Base-by-base conservation (phyloP, 257 asterid genomes). In the Scutellaria baicalensis region DNA sequence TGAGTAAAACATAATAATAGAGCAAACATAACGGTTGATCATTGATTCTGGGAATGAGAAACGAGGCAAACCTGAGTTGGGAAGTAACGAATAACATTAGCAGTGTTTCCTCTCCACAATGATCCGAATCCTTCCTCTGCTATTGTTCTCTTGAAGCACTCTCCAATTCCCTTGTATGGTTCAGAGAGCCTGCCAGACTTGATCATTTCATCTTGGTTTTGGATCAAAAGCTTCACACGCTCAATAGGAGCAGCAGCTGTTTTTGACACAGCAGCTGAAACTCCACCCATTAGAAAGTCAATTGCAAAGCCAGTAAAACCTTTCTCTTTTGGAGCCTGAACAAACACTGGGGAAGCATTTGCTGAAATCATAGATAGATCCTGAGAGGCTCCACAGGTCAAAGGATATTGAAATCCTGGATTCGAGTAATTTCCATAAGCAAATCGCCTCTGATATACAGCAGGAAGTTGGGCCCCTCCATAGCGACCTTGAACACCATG, bases 241-340 rank as follows among this genome's bases (percentile, higher is more conserved):
- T 91, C 97, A 16, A 91, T 87, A 8, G 97, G 97, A 8, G 97
- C 97, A 45, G 96, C 97, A 58, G 95, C 95, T 27, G 97, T 91
- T 60, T 91, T 91, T 0, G 97, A 91, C 60, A 91, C 96, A 64
- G 97, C 97, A 59, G 96, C 97, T 21, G 97, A 91, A 65, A 91
- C 97, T 57, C 96, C 97, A 51, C 97, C 97, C 97, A 91, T 91
- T 49, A 91, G 88, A 64, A 91, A 91, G 64, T 91, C 97, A 42
- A 85, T 87, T 5, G 95, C 97, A 73, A 91, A 91, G 47, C 91
- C 75, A 17, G 84, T 74, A 0, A 85, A 0, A 1, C 97, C 96
- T 75, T 91, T 91, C 85, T 91, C 97, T 52, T 85, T 50, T 6
- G 97, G 97, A 74, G 97, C 97, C 79, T 83, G 92, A 36, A 88